phyloP scores from a whole-genome alignment of 108 stramenopile genomes.

The Cyclotella choctawhatcheeana region DNA sequence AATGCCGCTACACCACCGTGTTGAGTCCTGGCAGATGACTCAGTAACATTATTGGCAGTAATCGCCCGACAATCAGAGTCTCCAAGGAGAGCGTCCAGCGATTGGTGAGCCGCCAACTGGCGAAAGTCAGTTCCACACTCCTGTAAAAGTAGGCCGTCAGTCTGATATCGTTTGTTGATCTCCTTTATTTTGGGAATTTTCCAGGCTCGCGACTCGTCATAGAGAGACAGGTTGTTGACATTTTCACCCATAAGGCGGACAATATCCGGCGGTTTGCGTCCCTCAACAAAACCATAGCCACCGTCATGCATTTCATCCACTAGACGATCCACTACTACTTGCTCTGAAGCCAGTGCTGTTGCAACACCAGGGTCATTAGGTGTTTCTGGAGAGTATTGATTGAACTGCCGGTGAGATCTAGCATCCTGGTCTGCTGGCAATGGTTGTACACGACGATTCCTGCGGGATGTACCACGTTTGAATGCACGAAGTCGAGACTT shows the following conservation, averaged over 20 bases:
- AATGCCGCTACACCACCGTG: background rate
- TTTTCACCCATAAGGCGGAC: slow-evolving; percentile 9
- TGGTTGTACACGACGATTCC: background rate
- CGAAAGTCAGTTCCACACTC: background rate
- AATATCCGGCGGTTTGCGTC: background rate
- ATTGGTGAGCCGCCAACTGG: background rate
- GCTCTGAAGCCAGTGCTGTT: background rate
- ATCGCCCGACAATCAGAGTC: background rate
- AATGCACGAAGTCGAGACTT: background rate
- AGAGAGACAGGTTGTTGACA: background rate
- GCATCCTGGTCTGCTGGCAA: background rate
- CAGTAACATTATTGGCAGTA: background rate
- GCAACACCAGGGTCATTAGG: background rate
- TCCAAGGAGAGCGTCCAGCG: background rate
- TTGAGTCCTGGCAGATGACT: background rate
- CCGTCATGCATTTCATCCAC: background rate
- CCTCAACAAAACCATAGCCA: slow-evolving; percentile 2
- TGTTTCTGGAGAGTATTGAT: background rate
- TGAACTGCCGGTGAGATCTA: background rate
- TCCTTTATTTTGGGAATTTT: background rate
- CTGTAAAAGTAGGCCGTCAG: background rate
- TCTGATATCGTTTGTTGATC: background rate
- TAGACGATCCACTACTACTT: background rate
- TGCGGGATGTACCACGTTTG: background rate
- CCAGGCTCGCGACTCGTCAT: background rate